Base-by-base conservation (phyloP, 2,329 filamentous ascomycete species). In the Pseudonectria foliicola region DNA sequence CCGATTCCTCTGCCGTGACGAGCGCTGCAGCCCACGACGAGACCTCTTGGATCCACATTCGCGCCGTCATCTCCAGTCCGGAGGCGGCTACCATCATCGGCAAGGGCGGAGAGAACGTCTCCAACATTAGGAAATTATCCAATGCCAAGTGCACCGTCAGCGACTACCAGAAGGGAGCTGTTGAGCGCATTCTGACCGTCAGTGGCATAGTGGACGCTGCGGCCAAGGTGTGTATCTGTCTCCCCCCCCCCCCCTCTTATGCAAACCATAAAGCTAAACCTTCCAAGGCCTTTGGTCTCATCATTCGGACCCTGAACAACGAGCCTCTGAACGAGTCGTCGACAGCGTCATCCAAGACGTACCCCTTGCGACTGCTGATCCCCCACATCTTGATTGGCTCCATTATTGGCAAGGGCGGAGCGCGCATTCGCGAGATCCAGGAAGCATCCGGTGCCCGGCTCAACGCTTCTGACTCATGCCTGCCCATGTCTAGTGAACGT, bases 121-220 rank as follows among this genome's bases (percentile, higher is more conserved):
- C 89, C 49, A 87, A 94, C 66, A 96, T 98, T 57, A 81, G 92
- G 49, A 87, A 86, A 60, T 74, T 95, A 66, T 95, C 92, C 34
- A 89, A 88, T 53, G 92, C 92, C 48, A 96, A 96, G 68, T 98
- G 92, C 70, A 98, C 92, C 31, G 92, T 98, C 51, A 95, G 89
- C 67, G 92, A 98, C 65, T 98, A 96, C 57, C 85, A 93, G 51
- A 87, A 94, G 57, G 92, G 92, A 48, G 92, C 92, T 36, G 89
- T 96, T 24, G 92, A 98, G 70, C 86, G 92, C 59, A 95, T 98
- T 55, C 73, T 98, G 55, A 98, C 92, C 23, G 92, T 98, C 42
- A 96, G 90, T 63, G 92, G 92, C 44, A 82, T 87, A 48, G 90
- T 96, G 49, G 92, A 98, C 67, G 90, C 90, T 50, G 89, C 89